phyloP scores from a whole-genome alignment of 1,139 yeast species.

The Candida neerlandica region DNA sequence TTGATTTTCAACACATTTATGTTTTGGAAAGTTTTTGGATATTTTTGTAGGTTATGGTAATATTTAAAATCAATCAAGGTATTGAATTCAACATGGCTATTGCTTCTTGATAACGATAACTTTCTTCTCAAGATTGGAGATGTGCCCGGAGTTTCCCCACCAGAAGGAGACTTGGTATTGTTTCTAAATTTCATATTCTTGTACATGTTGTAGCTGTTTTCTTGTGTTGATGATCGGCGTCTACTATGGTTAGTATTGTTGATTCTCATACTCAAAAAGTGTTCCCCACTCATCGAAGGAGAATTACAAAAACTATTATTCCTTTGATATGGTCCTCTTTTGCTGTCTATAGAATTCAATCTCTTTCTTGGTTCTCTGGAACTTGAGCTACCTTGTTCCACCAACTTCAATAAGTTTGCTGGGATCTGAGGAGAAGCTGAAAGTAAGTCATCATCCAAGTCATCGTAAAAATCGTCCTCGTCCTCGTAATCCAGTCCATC shows the following conservation, averaged over 20 bases:
- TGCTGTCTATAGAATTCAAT: slow-evolving; percentile 4
- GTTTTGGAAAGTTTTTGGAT: slow-evolving; percentile 34
- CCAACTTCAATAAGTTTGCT: slow-evolving; percentile 56
- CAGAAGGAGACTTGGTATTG: slow-evolving; percentile 7
- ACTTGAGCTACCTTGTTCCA: slow-evolving; percentile 41
- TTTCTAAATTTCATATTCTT: slow-evolving; percentile 30
- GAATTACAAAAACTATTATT: slow-evolving; percentile 3
- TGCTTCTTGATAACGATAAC: slow-evolving; percentile 4
- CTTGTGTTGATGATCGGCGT: slow-evolving; percentile 40
- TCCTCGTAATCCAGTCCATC: slow-evolving; percentile 22
- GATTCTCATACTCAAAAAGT: slow-evolving; percentile 3
- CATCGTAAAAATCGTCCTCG: slow-evolving; percentile 42
- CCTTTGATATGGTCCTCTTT: not conserved
- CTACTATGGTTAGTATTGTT: slow-evolving; percentile 18
- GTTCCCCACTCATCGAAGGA: slow-evolving; percentile 2
- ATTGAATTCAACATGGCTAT: slow-evolving; percentile 12
- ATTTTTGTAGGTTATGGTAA: slow-evolving; percentile 38
- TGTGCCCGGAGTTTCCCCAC: slow-evolving; percentile 5
- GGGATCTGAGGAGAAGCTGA: slow-evolving; percentile 74
- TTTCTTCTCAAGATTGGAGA: slow-evolving; percentile 12
- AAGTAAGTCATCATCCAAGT: slow-evolving; percentile 52
- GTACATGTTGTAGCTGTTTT: slow-evolving; percentile 4
- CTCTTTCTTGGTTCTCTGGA: slow-evolving; percentile 1
- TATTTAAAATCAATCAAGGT: slow-evolving; percentile 37
- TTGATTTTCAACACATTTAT: slow-evolving; percentile 47